Evolutionary conservation across 2,329 filamentous ascomycete genomes (phyloP).

Genomic region (Amauroascus verrucosus): DNA sequence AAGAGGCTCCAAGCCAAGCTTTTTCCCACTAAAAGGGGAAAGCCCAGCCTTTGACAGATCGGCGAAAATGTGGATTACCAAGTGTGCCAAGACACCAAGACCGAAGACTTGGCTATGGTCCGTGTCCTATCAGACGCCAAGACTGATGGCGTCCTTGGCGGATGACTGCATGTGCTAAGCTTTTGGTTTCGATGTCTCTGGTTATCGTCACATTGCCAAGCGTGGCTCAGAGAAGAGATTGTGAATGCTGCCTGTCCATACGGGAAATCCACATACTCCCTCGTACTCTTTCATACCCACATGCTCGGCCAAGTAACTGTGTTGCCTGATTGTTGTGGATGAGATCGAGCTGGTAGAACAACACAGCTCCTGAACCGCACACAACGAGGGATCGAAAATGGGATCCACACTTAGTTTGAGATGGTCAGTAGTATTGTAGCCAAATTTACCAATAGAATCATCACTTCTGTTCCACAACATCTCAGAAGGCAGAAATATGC

Average conservation of each 20-base stretch:
- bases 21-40: not conserved
- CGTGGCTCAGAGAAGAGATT: not conserved
- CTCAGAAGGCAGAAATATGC: not conserved
- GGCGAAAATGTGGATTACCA: slow-evolving; percentile 1
- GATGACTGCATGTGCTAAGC: not conserved
- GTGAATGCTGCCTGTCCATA: too few relatives aligned
- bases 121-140: slow-evolving; percentile 7
- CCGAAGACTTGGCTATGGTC: slow-evolving; percentile 9
- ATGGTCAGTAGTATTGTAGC: not conserved
- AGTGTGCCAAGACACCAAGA: slow-evolving; percentile 5
- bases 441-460: slow-evolving; percentile 8
- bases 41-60: not conserved
- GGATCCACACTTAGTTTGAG: not conserved
- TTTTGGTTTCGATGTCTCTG: not conserved
- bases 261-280: too few relatives aligned
- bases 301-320: too few relatives aligned
- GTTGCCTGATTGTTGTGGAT: not conserved
- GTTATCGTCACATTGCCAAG: slow-evolving; percentile 6
- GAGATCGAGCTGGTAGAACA: not conserved
- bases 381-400: not conserved
- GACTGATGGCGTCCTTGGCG: not conserved
- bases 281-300: too few relatives aligned
- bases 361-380: not conserved
- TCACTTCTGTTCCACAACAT: slow-evolving; percentile 1
- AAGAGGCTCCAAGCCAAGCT: slow-evolving; percentile 7